Conservation (phyloP, 2,329 filamentous ascomycete species). For the Penicillium oxalicum region DNA sequence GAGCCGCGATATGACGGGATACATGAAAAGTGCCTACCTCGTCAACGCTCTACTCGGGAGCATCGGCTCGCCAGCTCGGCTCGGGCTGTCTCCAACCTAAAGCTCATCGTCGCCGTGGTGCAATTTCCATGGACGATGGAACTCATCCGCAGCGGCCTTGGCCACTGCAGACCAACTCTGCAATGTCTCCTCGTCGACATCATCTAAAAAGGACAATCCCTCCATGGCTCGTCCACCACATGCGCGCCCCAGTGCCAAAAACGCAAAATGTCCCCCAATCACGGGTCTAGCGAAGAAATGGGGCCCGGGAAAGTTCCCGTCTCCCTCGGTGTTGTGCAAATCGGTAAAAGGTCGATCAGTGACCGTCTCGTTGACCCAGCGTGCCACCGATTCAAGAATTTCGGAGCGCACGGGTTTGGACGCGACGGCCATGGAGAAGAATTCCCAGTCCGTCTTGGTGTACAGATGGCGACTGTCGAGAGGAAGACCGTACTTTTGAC, state of each 20-base stretch:
- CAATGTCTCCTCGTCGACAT: slow-evolving; percentile 20
- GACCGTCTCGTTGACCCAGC: slow-evolving; percentile 77
- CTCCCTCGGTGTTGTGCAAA: slow-evolving; percentile 72
- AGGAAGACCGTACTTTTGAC: slow-evolving; percentile 75
- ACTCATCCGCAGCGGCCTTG: slow-evolving; percentile 20
- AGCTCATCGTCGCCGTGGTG: slow-evolving; percentile 22
- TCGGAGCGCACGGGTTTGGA: slow-evolving; percentile 61
- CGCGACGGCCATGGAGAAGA: slow-evolving; percentile 77
- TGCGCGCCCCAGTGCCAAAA: slow-evolving; percentile 72
- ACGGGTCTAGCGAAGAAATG: slow-evolving; percentile 78
- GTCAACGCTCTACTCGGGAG: too few species aligned
- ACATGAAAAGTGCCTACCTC: too few species aligned
- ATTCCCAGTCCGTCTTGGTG: slow-evolving; percentile 87
- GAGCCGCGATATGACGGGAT: too few species aligned
- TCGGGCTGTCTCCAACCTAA: neutral
- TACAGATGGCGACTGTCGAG: slow-evolving; percentile 78
- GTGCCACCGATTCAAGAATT: slow-evolving; percentile 67
- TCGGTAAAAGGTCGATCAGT: slow-evolving; percentile 75
- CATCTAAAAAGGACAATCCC: slow-evolving; percentile 48
- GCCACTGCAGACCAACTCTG: slow-evolving; percentile 20
- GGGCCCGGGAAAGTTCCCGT: slow-evolving; percentile 67
- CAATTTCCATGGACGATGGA: slow-evolving; percentile 8
- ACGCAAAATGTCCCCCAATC: slow-evolving; percentile 79
- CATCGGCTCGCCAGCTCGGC: too few species aligned
- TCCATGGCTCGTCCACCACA: slow-evolving; percentile 64